Conservation (phyloP, 441 rosid species). For the Arabidopsis hybrid region DNA sequence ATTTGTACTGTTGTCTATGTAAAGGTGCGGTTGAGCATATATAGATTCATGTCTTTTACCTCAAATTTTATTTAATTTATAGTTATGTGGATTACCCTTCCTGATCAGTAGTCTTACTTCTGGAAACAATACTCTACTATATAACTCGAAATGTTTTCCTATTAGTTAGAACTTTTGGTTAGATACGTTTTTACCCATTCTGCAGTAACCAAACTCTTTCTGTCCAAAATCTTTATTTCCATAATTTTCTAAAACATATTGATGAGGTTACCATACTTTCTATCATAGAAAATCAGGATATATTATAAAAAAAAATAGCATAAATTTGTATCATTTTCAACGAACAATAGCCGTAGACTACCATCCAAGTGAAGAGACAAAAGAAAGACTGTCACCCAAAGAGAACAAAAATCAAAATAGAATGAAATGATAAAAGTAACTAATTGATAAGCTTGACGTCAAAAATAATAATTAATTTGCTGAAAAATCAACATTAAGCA, state of each 20-base stretch:
- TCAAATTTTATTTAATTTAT: neutral
- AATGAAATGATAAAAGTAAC: neutral
- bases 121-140: neutral
- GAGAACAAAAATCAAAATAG: neutral
- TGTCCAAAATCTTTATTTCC: neutral
- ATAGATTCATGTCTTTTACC: neutral
- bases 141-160: neutral
- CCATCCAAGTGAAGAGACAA: constrained; percentile 38
- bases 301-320: neutral
- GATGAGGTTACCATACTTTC: constrained; percentile 2
- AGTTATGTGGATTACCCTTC: neutral
- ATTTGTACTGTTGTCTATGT: neutral
- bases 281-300: neutral
- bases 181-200: too few species aligned
- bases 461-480: too few species aligned
- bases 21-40: neutral
- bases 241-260: neutral
- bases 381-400: constrained; percentile 48
- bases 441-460: too few species aligned
- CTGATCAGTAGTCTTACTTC: neutral
- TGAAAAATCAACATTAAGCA: neutral
- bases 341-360: constrained; percentile 36
- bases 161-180: neutral
- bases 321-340: constrained; percentile 31
- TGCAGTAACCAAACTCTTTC: neutral